Evolutionary conservation across 2,329 filamentous ascomycete genomes (phyloP), one percentile per base, ranked within the genome.

Genomic region (Epicoccum nigrum): DNA sequence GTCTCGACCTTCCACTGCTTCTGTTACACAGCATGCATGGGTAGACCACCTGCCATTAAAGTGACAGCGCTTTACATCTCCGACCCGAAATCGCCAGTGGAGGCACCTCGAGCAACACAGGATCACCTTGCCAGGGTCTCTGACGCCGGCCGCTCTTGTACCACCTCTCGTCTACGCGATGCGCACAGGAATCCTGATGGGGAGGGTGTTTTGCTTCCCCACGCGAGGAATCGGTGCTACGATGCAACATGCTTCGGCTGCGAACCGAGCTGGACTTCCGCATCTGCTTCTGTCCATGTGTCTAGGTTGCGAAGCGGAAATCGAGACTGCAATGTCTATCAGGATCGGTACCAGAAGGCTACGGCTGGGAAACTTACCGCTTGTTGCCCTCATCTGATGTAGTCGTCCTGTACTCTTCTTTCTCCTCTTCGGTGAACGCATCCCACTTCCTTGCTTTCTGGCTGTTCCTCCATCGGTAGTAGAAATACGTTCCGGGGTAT

Each of bases 331-430:
- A 19, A n/a, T 4, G 19, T 4, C 3, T 23, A 13, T 44, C 9
- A 44, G 39, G 12, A 4, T 27, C 8, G 3, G 2, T 4, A 11
- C 17, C n/a, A n/a, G n/a, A n/a, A n/a, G n/a, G n/a, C 11, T 45
- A 8, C 23, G 23, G 23, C 9, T 25, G 23, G 20, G 2, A 19
- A 4, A 33, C 39, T 21, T 32, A 35, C 43, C 70, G 59, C 62
- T 72, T 72, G 40, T 70, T 73, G 0, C 70, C 69, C 45, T 74
- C 62, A 50, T 75, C 71, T 34, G 48, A 69, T 3, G 73, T 74
- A 2, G 58, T 67, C 8, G 62, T 52, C 1, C 74, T 51, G 57
- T 76, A 75, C 4, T 67, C 56, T 35, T 67, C 32, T 42, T 66
- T 65, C 51, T 75, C 56, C 43, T 72, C 68, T 4, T 59, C 51